Evolutionary conservation across 2,329 filamentous ascomycete genomes (phyloP).

Genomic region (Microdochium nivale): DNA sequence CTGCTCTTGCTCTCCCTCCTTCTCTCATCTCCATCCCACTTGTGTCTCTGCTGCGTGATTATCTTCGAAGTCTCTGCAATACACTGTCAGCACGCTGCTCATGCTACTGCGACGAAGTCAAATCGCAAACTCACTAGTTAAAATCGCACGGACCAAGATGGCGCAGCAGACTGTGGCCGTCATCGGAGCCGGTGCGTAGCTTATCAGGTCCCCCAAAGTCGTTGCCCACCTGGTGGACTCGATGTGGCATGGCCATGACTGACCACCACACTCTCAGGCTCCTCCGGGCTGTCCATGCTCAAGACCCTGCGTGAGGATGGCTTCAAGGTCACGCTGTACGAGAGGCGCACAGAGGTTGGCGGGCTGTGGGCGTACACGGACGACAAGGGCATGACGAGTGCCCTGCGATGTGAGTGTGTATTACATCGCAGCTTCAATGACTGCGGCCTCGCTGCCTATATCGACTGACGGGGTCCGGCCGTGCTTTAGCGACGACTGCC

Average conservation of each 20-base stretch:
- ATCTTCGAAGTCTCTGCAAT: too few species aligned
- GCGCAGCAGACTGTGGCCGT: slow-evolving; percentile 10
- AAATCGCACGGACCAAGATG: background rate
- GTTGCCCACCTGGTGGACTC: too few species aligned
- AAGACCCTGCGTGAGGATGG: slow-evolving; percentile 34
- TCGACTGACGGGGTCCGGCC: background rate
- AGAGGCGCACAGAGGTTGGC: slow-evolving; percentile 29
- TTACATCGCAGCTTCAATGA: background rate
- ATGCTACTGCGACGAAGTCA: background rate
- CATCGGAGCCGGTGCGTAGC: slow-evolving; percentile 12
- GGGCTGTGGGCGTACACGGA: slow-evolving; percentile 33
- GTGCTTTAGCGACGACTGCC: slow-evolving; percentile 17
- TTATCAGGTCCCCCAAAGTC: too few species aligned
- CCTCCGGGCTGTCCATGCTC: slow-evolving; percentile 20
- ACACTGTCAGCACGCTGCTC: too few species aligned
- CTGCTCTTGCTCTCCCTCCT: too few species aligned
- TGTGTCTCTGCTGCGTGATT: too few species aligned
- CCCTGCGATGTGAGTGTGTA: slow-evolving; percentile 17
- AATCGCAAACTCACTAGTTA: background rate
- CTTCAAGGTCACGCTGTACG: slow-evolving; percentile 29
- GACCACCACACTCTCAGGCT: slow-evolving; percentile 8
- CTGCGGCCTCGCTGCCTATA: slow-evolving; percentile 2
- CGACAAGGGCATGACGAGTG: slow-evolving; percentile 23
- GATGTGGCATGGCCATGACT: background rate
- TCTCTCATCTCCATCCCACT: too few species aligned